Conservation (phyloP, 164 flowering plant genomes). For the Buxus sempervirens region DNA sequence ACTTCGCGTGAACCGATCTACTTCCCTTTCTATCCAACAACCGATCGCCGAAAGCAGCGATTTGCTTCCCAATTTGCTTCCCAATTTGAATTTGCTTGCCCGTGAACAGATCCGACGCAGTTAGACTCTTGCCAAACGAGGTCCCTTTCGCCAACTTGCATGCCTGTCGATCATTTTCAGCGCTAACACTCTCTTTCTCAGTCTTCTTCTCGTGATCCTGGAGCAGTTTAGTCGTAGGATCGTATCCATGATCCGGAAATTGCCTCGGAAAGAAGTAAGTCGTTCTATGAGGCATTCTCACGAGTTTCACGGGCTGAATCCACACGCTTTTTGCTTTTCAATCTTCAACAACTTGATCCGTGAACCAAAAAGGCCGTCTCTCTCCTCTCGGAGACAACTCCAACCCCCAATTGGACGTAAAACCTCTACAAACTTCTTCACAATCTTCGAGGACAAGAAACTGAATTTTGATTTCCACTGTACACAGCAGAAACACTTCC, state of each 20-base stretch:
- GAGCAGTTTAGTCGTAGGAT: slow-evolving; percentile 23
- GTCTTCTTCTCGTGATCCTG: slow-evolving; percentile 56
- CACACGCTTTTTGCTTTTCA: not conserved
- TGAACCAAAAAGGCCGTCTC: slow-evolving; percentile 2
- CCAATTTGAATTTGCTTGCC: slow-evolving; percentile 23
- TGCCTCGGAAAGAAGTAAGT: slow-evolving; percentile 77
- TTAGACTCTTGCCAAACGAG: slow-evolving; percentile 3
- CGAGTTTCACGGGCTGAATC: slow-evolving; percentile 12
- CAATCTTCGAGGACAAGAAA: not conserved
- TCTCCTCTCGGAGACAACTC: not conserved
- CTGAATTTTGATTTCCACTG: not conserved
- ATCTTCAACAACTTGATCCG: not conserved
- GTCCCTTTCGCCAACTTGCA: slow-evolving; percentile 6
- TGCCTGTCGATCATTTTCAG: slow-evolving; percentile 30
- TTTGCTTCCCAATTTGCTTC: slow-evolving; percentile 26
- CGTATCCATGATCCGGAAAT: slow-evolving; percentile 49
- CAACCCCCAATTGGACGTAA: not conserved
- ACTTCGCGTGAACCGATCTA: slow-evolving; percentile 25
- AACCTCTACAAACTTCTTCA: slow-evolving; percentile 8
- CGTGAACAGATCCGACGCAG: slow-evolving; percentile 37
- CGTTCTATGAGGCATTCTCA: slow-evolving; percentile 76
- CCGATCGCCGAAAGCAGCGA: slow-evolving; percentile 44
- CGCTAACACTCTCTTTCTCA: slow-evolving; percentile 13
- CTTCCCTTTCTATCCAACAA: slow-evolving; percentile 34
- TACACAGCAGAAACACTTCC: not conserved